Evolutionary conservation across 2,329 filamentous ascomycete species (phyloP).

Genomic region (Colletotrichum phormii): DNA sequence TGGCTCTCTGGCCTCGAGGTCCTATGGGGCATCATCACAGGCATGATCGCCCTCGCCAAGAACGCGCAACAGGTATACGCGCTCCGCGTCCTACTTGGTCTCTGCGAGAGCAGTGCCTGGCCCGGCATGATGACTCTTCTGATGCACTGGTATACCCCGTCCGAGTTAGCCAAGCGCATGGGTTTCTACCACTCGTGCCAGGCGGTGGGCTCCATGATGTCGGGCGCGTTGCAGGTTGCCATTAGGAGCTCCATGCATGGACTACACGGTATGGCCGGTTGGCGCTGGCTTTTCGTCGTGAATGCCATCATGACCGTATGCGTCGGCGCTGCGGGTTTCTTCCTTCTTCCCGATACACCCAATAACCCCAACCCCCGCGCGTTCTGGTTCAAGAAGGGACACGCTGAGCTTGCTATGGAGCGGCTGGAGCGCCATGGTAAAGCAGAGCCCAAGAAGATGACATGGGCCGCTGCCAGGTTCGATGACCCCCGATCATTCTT

Average conservation of each 20-base stretch:
- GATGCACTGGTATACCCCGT: constrained; percentile 54
- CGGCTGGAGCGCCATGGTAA: constrained; percentile 30
- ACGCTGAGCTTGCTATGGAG: constrained; percentile 32
- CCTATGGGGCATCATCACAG: constrained; percentile 39
- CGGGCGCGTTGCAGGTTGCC: constrained; percentile 66
- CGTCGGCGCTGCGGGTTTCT: constrained; percentile 36
- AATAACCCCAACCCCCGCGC: constrained; percentile 41
- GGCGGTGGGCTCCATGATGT: constrained; percentile 65
- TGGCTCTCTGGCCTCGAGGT: constrained; percentile 45
- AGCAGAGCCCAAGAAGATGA: constrained; percentile 41
- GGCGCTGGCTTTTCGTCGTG: constrained; percentile 55
- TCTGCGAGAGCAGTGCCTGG: constrained; percentile 51
- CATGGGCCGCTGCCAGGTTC: constrained; percentile 41
- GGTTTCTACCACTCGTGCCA: constrained; percentile 62
- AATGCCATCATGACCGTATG: constrained; percentile 46
- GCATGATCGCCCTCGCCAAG: constrained; percentile 32
- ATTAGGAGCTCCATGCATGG: constrained; percentile 43
- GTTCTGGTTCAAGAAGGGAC: constrained; percentile 32
- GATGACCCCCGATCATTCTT: neutral
- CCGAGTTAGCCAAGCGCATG: constrained; percentile 60
- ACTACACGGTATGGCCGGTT: constrained; percentile 48
- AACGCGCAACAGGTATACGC: constrained; percentile 51
- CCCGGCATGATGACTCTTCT: constrained; percentile 48
- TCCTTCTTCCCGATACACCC: constrained; percentile 35
- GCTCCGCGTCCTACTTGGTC: constrained; percentile 56